Percentiles rank a stretch among this genome's conserved stretches.
Evolutionary conservation across 441 rosid species (phyloP).

Genomic region (Populus hybrid): DNA sequence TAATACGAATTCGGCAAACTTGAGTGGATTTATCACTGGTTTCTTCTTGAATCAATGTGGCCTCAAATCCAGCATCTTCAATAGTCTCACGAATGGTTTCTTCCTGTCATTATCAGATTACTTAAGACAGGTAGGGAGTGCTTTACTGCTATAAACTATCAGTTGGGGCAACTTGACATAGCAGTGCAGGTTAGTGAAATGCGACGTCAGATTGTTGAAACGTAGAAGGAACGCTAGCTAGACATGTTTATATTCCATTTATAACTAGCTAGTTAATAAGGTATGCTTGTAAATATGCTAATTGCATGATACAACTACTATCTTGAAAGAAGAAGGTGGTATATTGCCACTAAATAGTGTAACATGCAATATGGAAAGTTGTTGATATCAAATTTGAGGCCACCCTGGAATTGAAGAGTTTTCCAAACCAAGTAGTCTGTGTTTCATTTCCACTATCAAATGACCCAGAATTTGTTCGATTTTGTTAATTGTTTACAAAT

Average conservation of each 20-base stretch:
- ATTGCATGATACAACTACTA: neutral
- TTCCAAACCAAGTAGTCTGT: neutral
- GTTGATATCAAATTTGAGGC: conserved; percentile 2
- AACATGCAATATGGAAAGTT: neutral
- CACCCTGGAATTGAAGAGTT: neutral
- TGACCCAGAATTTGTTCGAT: neutral
- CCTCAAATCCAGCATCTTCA: conserved; percentile 77
- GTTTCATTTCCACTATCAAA: conserved; percentile 1
- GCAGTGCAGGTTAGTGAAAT: neutral
- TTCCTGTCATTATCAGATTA: conserved; percentile 29
- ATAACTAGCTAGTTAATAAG: neutral
- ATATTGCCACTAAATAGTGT: neutral
- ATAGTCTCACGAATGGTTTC: conserved; percentile 76
- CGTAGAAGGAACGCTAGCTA: neutral
- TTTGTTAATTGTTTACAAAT: neutral
- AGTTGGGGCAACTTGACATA: neutral
- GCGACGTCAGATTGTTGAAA: neutral
- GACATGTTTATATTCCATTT: neutral
- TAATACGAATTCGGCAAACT: conserved; percentile 67
- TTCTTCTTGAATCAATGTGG: conserved; percentile 55
- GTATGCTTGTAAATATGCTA: neutral
- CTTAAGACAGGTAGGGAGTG: neutral
- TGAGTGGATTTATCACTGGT: conserved; percentile 46
- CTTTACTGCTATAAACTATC: neutral
- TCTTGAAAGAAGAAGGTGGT: neutral